A percentile compares a stretch with the other conserved stretches of the same genome.
phyloP scores from a whole-genome alignment of 306 rosid genomes.

The Medicago arabica region DNA sequence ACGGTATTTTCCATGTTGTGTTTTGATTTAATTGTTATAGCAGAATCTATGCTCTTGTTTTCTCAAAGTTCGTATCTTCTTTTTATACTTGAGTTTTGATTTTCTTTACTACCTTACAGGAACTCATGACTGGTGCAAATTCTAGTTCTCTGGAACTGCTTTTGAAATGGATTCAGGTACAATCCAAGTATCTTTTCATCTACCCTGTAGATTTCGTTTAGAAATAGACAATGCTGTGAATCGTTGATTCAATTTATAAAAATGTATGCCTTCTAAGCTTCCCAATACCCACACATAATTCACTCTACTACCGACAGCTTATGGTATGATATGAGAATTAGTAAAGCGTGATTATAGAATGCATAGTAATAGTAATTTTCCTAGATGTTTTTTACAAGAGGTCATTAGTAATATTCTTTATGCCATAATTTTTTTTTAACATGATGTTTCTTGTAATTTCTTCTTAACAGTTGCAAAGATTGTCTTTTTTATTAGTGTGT shows the following conservation, averaged over 20 bases:
- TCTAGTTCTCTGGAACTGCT: constrained; percentile 73
- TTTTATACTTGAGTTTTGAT: constrained; percentile 17
- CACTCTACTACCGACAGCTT: neutral
- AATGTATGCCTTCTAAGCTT: constrained; percentile 4
- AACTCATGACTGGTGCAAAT: constrained; percentile 43
- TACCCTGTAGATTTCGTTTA: neutral
- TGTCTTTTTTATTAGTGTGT: neutral
- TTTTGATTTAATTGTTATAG: constrained; percentile 13
- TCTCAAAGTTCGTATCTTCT: constrained; percentile 12
- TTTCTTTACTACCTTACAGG: constrained; percentile 55
- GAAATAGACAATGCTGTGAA: neutral
- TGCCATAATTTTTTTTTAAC: neutral
- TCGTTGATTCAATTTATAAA: constrained; percentile 15
- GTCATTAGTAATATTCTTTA: neutral
- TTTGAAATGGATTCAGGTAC: constrained; percentile 90
- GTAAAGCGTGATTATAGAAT: neutral
- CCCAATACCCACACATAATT: constrained; percentile 5
- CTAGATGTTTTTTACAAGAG: neutral
- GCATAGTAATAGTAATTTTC: constrained; percentile 14
- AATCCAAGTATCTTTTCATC: constrained; percentile 20
- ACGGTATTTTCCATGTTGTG: constrained; percentile 50
- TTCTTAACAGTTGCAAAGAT: constrained; percentile 17
- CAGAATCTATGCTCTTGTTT: neutral
- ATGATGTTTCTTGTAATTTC: constrained; percentile 13
- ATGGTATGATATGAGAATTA: neutral